Conservation (phyloP, 805 yeast genomes). For the Spathaspora passalidarum region DNA sequence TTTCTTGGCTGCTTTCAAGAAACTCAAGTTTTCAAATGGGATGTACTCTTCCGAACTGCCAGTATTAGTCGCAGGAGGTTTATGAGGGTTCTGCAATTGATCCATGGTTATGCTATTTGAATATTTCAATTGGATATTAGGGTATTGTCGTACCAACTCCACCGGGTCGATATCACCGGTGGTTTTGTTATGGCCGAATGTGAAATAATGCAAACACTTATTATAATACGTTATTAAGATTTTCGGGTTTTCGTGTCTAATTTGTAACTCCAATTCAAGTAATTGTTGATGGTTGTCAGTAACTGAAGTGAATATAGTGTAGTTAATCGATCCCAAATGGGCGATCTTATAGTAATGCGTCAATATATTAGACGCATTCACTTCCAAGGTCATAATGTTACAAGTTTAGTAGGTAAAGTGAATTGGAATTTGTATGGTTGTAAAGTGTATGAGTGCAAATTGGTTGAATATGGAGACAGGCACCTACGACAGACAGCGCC, state of each 20-base stretch:
- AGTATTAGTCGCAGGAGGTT: slow-evolving; percentile 11
- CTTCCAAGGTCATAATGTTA: background rate
- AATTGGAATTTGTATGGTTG: no score
- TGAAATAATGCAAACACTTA: slow-evolving; percentile 35
- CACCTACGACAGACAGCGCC: no score
- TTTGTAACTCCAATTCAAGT: slow-evolving; percentile 35
- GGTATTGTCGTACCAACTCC: slow-evolving; percentile 20
- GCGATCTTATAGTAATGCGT: slow-evolving; percentile 43
- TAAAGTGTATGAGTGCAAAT: no score
- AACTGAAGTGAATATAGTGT: slow-evolving; percentile 26
- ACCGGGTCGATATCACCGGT: background rate
- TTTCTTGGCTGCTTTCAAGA: slow-evolving; percentile 40
- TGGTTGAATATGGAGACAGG: no score
- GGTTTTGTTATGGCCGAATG: slow-evolving; percentile 28
- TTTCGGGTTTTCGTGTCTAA: slow-evolving; percentile 34
- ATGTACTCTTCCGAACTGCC: slow-evolving; percentile 21
- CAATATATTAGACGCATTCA: slow-evolving; percentile 24
- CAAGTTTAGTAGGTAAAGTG: no score
- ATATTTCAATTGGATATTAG: slow-evolving; percentile 21
- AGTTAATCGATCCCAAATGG: slow-evolving; percentile 28
- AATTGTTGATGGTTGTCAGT: slow-evolving; percentile 34
- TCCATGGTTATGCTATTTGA: slow-evolving; percentile 22
- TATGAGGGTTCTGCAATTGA: slow-evolving; percentile 28
- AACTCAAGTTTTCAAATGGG: slow-evolving; percentile 33
- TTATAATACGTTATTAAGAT: slow-evolving; percentile 41